Base-by-base conservation (phyloP, 2,329 filamentous ascomycete species). In the Purpureocillium takamizusanense region DNA sequence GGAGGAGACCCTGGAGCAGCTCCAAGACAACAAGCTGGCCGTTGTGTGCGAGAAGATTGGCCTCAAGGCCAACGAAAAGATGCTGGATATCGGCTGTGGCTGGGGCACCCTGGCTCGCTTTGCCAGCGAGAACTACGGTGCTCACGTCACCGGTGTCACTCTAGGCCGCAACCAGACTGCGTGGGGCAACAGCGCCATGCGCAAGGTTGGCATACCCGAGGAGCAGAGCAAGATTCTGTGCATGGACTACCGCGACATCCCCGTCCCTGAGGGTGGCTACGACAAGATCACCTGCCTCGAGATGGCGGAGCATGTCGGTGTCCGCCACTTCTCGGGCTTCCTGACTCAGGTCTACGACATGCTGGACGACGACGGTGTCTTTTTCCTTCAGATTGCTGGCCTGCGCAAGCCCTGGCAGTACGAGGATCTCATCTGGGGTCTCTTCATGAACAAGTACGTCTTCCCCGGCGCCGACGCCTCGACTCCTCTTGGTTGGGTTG, bases 381-480 rank as follows among this genome's bases (percentile, higher is more conserved):
- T 97, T 72, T 95, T 92, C 76, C 74, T 97, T 44, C 92, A 97
- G 65, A 88, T 94, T 53, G 88, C 90, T 52, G 92, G 92, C 67
- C 76, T 98, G 45, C 83, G 92, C 52, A 94, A 94, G 71, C 72
- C 76, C 47, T 97, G 92, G 92, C 92, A 97, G 65, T 97, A 95
- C 58, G 89, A 97, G 72, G 90, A 97, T 67, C 76, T 95, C 37
- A 85, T 90, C 62, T 97, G 92, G 92, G 92, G 92, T 60, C 76
- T 97, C 34, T 97, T 95, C 76, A 94, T 97, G 88, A 97, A 97
- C 81, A 95, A 95, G 72, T 95, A 97, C 66, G 75, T 97, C 62
- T 97, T 97, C 77, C 92, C 89, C 27, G 92, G 92, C 59, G 92
- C 92, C 37, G 92, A 97, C 59, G 92, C 92, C 37, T 94, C 86